These are phyloP conservation scores for Acrocalymma vagum DNA, from an alignment of 2,329 filamentous ascomycete species.

Conservation along the genomic window DNA sequence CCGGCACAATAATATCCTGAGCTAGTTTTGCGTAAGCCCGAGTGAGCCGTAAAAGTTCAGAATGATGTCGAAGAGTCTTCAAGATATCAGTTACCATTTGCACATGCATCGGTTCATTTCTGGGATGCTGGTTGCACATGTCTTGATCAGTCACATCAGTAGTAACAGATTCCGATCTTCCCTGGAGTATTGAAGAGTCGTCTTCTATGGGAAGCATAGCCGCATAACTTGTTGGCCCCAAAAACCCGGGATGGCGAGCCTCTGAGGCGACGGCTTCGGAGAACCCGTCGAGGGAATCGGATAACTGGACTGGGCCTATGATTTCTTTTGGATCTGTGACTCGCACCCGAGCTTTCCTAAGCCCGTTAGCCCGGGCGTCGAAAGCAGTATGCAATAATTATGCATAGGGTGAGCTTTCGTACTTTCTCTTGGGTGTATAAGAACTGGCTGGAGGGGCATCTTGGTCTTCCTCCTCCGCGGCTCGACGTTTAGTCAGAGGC, in stretches of 20 bases:
- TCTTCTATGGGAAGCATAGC: constrained; percentile 39
- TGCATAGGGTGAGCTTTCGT: no score
- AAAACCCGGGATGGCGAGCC: constrained; percentile 40
- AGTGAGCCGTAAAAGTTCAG: constrained; percentile 32
- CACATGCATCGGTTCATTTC: constrained; percentile 39
- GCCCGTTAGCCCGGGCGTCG: no score
- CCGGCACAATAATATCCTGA: no score
- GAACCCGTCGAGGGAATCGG: no score
- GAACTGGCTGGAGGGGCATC: no score
- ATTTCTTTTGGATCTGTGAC: no score
- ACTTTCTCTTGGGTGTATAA: constrained; percentile 37
- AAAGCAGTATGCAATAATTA: no score
- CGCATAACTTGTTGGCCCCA: constrained; percentile 43
- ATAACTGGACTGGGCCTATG: no score
- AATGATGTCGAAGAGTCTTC: constrained; percentile 35
- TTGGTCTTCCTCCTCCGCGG: constrained; percentile 16
- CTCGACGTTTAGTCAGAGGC: constrained; percentile 39
- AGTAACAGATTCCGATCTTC: constrained; percentile 30
- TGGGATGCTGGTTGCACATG: constrained; percentile 36
- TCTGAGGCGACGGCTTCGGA: constrained; percentile 43
- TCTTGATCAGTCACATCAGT: constrained; percentile 37
- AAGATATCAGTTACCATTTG: constrained; percentile 39
- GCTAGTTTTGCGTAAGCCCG: no score
- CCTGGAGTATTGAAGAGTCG: constrained; percentile 18
- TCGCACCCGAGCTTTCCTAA: no score